Conservation (phyloP, 306 rosid species). For the Lathyrus tuberosus region DNA sequence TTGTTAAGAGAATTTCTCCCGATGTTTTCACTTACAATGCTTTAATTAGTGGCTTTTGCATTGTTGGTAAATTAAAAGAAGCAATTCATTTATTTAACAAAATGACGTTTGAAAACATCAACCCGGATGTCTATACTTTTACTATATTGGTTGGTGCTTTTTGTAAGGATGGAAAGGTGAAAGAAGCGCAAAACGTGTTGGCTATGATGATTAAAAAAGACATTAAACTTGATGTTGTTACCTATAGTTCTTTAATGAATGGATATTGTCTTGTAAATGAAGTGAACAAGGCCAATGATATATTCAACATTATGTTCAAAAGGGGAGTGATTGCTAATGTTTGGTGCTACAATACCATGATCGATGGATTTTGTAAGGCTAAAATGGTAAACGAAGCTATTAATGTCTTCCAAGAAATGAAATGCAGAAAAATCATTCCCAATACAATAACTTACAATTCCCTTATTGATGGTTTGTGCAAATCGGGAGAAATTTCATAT, state of each 20-base stretch:
- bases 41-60: neutral
- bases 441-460: neutral
- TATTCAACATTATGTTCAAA: no score
- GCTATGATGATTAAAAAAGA: neutral
- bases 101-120: neutral
- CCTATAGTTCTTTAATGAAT: no score
- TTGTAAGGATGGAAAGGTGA: neutral
- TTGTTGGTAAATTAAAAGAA: neutral
- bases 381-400: neutral
- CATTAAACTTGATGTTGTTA: neutral
- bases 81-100: neutral
- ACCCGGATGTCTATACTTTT: neutral
- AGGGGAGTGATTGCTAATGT: no score
- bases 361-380: neutral
- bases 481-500: neutral
- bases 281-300: no score
- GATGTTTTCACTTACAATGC: neutral
- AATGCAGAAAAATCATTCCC: neutral
- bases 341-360: no score
- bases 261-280: no score
- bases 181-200: neutral
- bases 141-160: neutral
- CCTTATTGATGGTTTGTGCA: slow-evolving; percentile 7
- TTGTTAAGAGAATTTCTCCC: neutral
- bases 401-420: neutral